phyloP scores from a whole-genome alignment of 2,329 filamentous ascomycete genomes.

The Peltaster fructicola region DNA sequence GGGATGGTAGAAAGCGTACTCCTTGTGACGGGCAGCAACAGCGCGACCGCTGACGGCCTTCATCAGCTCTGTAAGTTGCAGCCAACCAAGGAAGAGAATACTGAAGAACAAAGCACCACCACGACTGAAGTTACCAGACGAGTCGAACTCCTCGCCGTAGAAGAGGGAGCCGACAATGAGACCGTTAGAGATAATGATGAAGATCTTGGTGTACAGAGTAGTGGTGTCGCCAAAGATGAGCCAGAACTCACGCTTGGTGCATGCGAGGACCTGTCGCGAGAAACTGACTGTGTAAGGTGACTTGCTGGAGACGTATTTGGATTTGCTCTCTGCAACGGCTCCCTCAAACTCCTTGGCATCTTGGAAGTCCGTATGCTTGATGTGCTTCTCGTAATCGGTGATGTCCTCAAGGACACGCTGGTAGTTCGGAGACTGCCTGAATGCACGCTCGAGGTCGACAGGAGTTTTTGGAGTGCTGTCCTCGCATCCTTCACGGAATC shows the following conservation, averaged over 20 bases:
- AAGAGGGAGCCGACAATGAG: conserved; percentile 68
- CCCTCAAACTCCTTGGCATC: conserved; percentile 48
- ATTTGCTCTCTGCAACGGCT: conserved; percentile 47
- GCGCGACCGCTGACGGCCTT: conserved; percentile 54
- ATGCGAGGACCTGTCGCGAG: conserved; percentile 50
- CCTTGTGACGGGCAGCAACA: conserved; percentile 50
- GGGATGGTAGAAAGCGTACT: conserved; percentile 54
- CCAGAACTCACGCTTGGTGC: conserved; percentile 58
- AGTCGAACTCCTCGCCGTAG: conserved; percentile 45
- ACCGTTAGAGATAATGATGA: conserved; percentile 57
- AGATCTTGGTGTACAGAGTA: conserved; percentile 60
- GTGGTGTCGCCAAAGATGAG: conserved; percentile 58
- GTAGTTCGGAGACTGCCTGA: conserved; percentile 45
- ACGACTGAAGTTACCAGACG: conserved; percentile 43
- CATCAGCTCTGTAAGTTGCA: conserved; percentile 64
- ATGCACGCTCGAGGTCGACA: conserved; percentile 50
- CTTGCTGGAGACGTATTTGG: conserved; percentile 46
- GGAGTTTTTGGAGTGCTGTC: conserved; percentile 50
- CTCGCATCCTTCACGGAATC: conserved; percentile 48
- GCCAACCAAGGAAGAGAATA: conserved; percentile 48
- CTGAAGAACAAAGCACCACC: conserved; percentile 50
- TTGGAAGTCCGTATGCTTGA: conserved; percentile 38
- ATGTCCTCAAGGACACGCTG: conserved; percentile 44
- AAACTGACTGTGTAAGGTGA: conserved; percentile 65
- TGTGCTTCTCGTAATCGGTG: conserved; percentile 38